A percentile compares a stretch with the other conserved stretches of the same genome.
Conservation (phyloP, 2,329 filamentous ascomycete genomes). For the Fusarium piperis region DNA sequence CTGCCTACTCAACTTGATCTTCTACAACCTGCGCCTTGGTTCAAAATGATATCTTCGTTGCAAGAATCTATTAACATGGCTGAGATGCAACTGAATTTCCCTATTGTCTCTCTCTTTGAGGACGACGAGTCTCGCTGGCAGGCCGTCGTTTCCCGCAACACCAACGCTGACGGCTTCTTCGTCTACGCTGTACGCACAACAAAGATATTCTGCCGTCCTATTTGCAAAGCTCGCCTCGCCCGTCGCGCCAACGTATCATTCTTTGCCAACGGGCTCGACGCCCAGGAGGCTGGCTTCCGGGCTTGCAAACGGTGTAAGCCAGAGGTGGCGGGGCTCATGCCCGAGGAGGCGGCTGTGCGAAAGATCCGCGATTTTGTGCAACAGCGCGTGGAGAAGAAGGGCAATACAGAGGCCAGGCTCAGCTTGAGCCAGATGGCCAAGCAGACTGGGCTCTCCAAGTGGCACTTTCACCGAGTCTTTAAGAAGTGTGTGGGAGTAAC, state of each 20-base stretch:
- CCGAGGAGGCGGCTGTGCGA: slow-evolving; percentile 54
- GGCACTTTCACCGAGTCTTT: slow-evolving; percentile 69
- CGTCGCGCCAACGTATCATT: slow-evolving; percentile 69
- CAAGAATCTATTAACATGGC: not conserved
- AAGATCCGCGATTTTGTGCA: slow-evolving; percentile 50
- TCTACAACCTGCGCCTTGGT: not conserved
- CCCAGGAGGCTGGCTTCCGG: slow-evolving; percentile 59
- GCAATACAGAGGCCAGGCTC: slow-evolving; percentile 28
- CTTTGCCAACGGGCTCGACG: slow-evolving; percentile 56
- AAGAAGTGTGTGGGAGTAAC: slow-evolving; percentile 64
- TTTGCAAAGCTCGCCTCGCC: slow-evolving; percentile 68
- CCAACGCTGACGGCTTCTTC: slow-evolving; percentile 51
- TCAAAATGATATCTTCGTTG: not conserved
- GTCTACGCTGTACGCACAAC: slow-evolving; percentile 57
- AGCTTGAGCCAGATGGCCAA: slow-evolving; percentile 59
- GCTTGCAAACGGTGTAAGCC: slow-evolving; percentile 68
- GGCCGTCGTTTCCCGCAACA: slow-evolving; percentile 48
- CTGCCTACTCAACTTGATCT: not conserved
- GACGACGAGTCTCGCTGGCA: slow-evolving; percentile 50
- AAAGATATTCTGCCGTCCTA: slow-evolving; percentile 68
- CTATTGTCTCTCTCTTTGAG: slow-evolving; percentile 31
- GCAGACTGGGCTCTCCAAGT: slow-evolving; percentile 62
- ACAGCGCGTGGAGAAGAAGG: slow-evolving; percentile 38
- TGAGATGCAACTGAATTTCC: not conserved
- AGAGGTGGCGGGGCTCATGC: slow-evolving; percentile 52